Evolutionary conservation across 140 eudicot genomes (phyloP).

Genomic region (Bidens hawaiensis): DNA sequence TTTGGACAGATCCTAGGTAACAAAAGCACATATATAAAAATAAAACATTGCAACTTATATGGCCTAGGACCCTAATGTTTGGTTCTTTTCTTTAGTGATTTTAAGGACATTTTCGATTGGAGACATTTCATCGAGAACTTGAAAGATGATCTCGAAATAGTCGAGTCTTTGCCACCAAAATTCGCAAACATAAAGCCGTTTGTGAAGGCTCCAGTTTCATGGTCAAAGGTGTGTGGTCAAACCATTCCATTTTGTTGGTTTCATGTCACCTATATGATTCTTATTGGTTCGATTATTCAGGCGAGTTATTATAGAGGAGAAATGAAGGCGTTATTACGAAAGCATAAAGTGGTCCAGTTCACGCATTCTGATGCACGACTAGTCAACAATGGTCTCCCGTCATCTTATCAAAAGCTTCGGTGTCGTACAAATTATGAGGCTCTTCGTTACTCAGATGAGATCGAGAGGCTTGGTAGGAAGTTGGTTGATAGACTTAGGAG

Average conservation of each 20-base stretch:
- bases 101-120: slow-evolving; percentile 93
- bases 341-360: slow-evolving; percentile 76
- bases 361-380: slow-evolving; percentile 91
- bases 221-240: slow-evolving; percentile 70
- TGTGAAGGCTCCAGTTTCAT: slow-evolving; percentile 76
- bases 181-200: slow-evolving; percentile 46
- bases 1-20: slow-evolving; percentile 99
- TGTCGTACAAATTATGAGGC: slow-evolving; percentile 84
- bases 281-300: slow-evolving; percentile 26
- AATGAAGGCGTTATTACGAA: slow-evolving; percentile 51
- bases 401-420: slow-evolving; percentile 64
- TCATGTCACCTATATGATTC: too few species aligned
- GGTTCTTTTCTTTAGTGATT: slow-evolving; percentile 41
- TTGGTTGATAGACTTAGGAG: slow-evolving; percentile 58
- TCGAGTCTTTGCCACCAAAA: slow-evolving; percentile 66
- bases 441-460: slow-evolving; percentile 69
- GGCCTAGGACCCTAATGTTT: not conserved
- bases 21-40: too few species aligned
- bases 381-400: slow-evolving; percentile 71
- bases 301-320: slow-evolving; percentile 83
- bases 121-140: slow-evolving; percentile 68
- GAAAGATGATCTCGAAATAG: slow-evolving; percentile 72
- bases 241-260: not conserved
- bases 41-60: not conserved
- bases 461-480: slow-evolving; percentile 64